These are phyloP conservation scores for Sphaerostilbella broomeana DNA, from an alignment of 2,329 filamentous ascomycete species.

Conservation along the genomic window DNA sequence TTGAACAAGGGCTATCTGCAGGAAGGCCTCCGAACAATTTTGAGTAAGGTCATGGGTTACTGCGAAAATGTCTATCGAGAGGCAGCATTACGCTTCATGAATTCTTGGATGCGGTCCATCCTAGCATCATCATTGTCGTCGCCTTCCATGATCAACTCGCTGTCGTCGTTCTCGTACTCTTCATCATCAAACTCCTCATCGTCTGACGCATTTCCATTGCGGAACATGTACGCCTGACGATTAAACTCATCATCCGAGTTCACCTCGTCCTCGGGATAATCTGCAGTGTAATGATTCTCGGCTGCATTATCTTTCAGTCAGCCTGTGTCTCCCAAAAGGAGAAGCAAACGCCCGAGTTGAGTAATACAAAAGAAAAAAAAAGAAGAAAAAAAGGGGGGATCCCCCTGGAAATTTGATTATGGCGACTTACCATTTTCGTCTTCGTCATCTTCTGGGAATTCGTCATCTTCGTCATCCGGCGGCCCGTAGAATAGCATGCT, in stretches of 20 bases:
- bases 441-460: conserved; percentile 52
- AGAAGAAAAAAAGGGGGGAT: too few species aligned
- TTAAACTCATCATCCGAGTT: conserved; percentile 55
- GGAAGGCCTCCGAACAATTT: not conserved
- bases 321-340: conserved; percentile 11
- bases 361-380: too few species aligned
- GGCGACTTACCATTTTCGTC: conserved; percentile 54
- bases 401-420: too few species aligned
- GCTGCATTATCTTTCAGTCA: conserved; percentile 36
- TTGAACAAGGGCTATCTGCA: too few species aligned
- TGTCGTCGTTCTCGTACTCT: conserved; percentile 31
- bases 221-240: conserved; percentile 48
- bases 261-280: conserved; percentile 76
- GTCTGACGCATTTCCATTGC: conserved; percentile 47
- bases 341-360: not conserved
- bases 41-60: too few species aligned
- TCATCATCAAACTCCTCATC: conserved; percentile 46
- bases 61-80: conserved; percentile 6
- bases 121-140: conserved; percentile 31
- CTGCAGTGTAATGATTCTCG: conserved; percentile 71
- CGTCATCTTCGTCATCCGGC: conserved; percentile 56
- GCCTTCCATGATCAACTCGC: conserved; percentile 29
- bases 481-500: conserved; percentile 54
- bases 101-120: conserved; percentile 33
- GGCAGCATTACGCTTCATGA: conserved; percentile 29